Evolutionary conservation across 352 stramenopile genomes (phyloP), one percentile per base, ranked within the genome.

Genomic region (Thraustochytrium sp.): DNA sequence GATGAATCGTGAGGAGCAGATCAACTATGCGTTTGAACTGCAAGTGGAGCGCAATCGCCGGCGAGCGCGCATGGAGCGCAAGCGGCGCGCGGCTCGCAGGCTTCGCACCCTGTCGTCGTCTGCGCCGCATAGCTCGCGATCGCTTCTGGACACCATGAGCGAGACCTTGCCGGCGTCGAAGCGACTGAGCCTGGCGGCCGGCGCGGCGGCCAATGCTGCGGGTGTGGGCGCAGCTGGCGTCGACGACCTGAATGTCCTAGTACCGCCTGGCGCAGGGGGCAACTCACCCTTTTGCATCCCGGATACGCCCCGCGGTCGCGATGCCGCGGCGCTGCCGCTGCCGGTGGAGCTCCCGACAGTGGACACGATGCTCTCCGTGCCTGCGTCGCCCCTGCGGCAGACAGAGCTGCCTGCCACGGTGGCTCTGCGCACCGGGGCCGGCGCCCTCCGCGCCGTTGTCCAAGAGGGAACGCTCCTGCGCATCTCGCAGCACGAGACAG

Each of bases 321-420:
- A 80, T 72, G 68, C 68, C 34, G 68, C 68, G n/a, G 46, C 68
- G 21, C 34, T 80, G 9, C 31, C 68, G 21, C 53, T 80, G 13
- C 68, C 68, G 9, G 68, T 80, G 23, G 68, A 80, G 51, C 68
- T 80, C 18, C 68, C 68, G 38, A 80, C 68, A 3, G 68, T 80
- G 40, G 68, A 80, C 38, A 80, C 68, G 2, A 80, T 80, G 68
- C 68, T 80, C 31, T 80, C 68, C 9, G 44, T 80, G 29, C 68
- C 68, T 5, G 31, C 76, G 18, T 80, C 68, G 8, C 31, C 64
- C 64, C 16, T 76, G 23, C 31, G 5, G 11, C 64, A 76, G 26
- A 76, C 3, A 8, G 34, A 3, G 3, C 8, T 38, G 4, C 3
- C 11, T 4, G 21, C 31, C 8, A 31, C n/a, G 16, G 64, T 73